Conservation (phyloP, 768 basidiomycete genomes). For the Russula foetens region DNA sequence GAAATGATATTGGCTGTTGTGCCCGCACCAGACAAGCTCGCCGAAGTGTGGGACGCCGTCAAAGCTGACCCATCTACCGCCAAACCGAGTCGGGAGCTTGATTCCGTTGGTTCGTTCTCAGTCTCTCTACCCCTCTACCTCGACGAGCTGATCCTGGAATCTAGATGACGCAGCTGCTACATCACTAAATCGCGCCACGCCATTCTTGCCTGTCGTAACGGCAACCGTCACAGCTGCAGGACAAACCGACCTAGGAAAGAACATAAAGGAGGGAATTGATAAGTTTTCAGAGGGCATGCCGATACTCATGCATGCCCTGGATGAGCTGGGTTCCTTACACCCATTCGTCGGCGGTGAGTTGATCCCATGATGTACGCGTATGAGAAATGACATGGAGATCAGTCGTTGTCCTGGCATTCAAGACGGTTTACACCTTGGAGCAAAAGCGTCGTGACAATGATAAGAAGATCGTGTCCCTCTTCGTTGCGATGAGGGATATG, state of each 20-base stretch:
- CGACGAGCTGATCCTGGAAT: neutral
- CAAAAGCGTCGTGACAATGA: slow-evolving; percentile 44
- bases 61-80: neutral
- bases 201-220: neutral
- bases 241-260: neutral
- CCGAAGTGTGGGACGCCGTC: neutral
- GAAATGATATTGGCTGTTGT: neutral
- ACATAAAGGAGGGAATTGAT: slow-evolving; percentile 20
- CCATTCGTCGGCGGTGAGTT: slow-evolving; percentile 24
- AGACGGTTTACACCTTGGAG: slow-evolving; percentile 41
- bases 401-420: slow-evolving; percentile 45
- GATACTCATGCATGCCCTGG: slow-evolving; percentile 23
- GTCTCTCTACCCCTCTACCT: too few species aligned
- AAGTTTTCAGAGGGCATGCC: slow-evolving; percentile 25
- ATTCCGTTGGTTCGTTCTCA: neutral
- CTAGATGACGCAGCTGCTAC: neutral
- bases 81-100: neutral
- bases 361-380: neutral
- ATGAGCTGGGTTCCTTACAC: slow-evolving; percentile 25
- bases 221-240: neutral
- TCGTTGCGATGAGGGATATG: slow-evolving; percentile 43
- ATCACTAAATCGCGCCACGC: neutral
- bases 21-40: neutral
- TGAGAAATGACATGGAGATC: neutral
- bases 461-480: slow-evolving; percentile 38